Percentiles rank a stretch among this genome's conserved stretches.
These are phyloP conservation scores for Trichoderma gracile DNA, from an alignment of 2,329 filamentous ascomycete species.

Conservation along the genomic window DNA sequence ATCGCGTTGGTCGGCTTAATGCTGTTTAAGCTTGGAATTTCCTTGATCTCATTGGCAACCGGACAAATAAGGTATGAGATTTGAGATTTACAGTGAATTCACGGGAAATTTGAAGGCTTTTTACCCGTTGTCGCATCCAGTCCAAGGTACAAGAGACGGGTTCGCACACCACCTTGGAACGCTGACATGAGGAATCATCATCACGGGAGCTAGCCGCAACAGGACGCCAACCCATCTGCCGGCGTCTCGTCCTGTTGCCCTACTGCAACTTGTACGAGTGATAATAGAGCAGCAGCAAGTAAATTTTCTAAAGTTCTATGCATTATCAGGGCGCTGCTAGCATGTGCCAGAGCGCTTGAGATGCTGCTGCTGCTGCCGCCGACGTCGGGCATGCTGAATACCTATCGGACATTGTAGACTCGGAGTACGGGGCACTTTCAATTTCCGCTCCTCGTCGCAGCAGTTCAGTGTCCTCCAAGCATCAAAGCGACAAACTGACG, in stretches of 20 bases:
- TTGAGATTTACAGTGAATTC: too few relatives aligned
- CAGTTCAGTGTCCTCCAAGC: neutral
- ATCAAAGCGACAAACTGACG: neutral
- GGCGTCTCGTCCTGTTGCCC: neutral
- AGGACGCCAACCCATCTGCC: neutral
- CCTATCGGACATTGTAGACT: too few relatives aligned
- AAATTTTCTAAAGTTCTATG: neutral
- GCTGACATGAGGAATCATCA: neutral
- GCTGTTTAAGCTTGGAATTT: neutral
- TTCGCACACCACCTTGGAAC: neutral
- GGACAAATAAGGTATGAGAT: neutral
- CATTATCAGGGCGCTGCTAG: neutral
- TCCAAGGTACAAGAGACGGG: neutral
- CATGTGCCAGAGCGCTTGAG: too few relatives aligned
- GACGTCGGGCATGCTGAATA: neutral
- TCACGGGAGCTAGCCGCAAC: neutral
- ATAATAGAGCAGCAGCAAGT: neutral
- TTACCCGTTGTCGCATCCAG: neutral
- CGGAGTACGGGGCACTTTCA: too few relatives aligned
- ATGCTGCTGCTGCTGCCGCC: neutral
- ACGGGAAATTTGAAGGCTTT: neutral
- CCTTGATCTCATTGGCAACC: neutral
- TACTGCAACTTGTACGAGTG: neutral
- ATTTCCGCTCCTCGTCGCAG: too few relatives aligned
- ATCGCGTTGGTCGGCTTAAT: too few relatives aligned